Conservation (phyloP, 1,139 yeast species). For the Starmera stellimalicola region DNA sequence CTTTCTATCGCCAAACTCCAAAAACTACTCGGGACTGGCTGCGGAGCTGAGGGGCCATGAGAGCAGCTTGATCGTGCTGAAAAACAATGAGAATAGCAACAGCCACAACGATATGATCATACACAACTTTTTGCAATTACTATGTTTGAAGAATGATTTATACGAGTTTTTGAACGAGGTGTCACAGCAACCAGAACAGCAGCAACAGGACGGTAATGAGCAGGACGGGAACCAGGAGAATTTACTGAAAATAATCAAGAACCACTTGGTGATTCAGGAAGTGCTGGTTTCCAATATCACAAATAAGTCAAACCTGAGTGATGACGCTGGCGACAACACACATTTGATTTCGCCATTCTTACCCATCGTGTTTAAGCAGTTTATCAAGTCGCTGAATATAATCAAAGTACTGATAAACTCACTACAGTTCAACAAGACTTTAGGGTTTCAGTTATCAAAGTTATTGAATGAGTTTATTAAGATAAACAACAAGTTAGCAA, state of each 20-base stretch:
- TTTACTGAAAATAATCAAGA: slow-evolving; percentile 29
- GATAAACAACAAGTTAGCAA: slow-evolving; percentile 16
- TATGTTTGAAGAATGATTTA: slow-evolving; percentile 26
- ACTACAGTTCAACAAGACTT: slow-evolving; percentile 16
- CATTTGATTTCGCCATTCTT: slow-evolving; percentile 16
- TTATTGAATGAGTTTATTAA: slow-evolving; percentile 18
- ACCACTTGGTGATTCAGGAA: slow-evolving; percentile 8
- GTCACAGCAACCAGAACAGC: slow-evolving; percentile 4
- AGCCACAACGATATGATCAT: slow-evolving; percentile 5
- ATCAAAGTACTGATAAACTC: slow-evolving; percentile 19
- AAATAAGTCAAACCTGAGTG: slow-evolving; percentile 16
- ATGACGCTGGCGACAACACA: slow-evolving; percentile 3
- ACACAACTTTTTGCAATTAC: slow-evolving; percentile 19
- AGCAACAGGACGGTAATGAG: slow-evolving; percentile 25
- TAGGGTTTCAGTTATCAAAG: slow-evolving; percentile 15
- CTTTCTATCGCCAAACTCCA: background rate
- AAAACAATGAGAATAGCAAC: slow-evolving; percentile 3
- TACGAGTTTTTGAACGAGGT: slow-evolving; percentile 20
- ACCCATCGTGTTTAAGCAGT: slow-evolving; percentile 20
- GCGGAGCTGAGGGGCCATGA: background rate
- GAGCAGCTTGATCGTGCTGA: too few species aligned
- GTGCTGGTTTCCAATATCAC: slow-evolving; percentile 8
- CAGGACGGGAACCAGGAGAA: slow-evolving; percentile 40
- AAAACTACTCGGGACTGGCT: background rate
- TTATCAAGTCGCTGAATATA: slow-evolving; percentile 16